These are phyloP conservation scores for Globisporangium cederbergense DNA, from an alignment of 352 stramenopile species.

Conservation along the genomic window DNA sequence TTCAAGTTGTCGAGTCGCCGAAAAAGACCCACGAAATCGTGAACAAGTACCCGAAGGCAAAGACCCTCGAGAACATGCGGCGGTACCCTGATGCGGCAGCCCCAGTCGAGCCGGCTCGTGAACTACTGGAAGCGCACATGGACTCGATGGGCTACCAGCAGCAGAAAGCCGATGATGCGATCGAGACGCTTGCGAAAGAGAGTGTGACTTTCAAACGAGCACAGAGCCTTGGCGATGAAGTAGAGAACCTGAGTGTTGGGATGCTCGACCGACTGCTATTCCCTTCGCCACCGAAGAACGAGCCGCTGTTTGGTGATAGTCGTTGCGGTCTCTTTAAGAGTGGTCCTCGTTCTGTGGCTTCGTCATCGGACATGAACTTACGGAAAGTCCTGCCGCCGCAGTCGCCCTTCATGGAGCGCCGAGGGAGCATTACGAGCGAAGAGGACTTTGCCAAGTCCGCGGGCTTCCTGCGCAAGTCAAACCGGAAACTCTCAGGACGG, in stretches of 20 bases:
- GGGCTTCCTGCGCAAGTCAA: constrained; percentile 60
- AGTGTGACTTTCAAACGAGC: constrained; percentile 4
- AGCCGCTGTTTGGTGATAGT: constrained; percentile 15
- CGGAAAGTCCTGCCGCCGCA: neutral
- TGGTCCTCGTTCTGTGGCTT: neutral
- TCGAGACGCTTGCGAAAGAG: constrained; percentile 39
- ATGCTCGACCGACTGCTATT: constrained; percentile 23
- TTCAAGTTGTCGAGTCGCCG: neutral
- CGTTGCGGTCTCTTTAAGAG: neutral
- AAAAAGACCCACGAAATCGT: constrained; percentile 2
- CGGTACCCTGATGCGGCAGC: constrained; percentile 26
- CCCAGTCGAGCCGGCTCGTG: constrained; percentile 30
- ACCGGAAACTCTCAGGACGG: constrained; percentile 49
- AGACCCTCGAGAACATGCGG: constrained; percentile 20
- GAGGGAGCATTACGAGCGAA: constrained; percentile 52
- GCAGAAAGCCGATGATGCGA: constrained; percentile 25
- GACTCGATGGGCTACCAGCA: constrained; percentile 52
- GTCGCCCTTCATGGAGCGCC: constrained; percentile 36
- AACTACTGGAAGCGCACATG: constrained; percentile 42
- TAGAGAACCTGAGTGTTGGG: constrained; percentile 5
- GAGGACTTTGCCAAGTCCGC: constrained; percentile 62
- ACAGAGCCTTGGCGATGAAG: constrained; percentile 1
- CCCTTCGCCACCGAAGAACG: constrained; percentile 28
- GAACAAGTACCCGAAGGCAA: constrained; percentile 14
- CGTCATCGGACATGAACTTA: constrained; percentile 1